A percentile compares a stretch with the other conserved stretches of the same genome.
These are phyloP conservation scores for Naganishia sp. DNA, from an alignment of 1,284 basidiomycete genomes.

Conservation along the genomic window DNA sequence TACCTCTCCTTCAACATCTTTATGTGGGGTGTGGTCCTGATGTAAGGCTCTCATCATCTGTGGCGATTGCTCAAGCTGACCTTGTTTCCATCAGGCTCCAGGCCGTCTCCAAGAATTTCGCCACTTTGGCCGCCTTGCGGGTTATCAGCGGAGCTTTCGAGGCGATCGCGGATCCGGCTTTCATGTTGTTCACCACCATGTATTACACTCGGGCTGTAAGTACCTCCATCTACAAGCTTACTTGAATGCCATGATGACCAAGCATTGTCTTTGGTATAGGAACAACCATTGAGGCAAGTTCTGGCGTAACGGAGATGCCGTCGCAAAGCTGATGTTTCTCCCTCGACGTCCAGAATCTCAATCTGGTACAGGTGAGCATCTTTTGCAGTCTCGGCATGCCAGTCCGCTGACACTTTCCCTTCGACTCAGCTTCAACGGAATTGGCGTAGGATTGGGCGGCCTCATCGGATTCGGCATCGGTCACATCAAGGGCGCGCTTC, in stretches of 20 bases:
- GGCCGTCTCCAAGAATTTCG: constrained; percentile 56
- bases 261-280: not conserved
- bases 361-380: constrained; percentile 4
- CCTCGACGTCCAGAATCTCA: not conserved
- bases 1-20: constrained; percentile 58
- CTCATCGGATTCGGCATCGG: constrained; percentile 45
- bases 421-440: constrained; percentile 44
- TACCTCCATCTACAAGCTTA: constrained; percentile 34
- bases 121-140: constrained; percentile 54
- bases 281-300: constrained; percentile 7
- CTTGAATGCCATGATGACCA: not conserved
- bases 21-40: constrained; percentile 55
- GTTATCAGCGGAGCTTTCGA: constrained; percentile 56
- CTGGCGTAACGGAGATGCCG: not conserved
- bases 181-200: constrained; percentile 49
- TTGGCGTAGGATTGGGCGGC: constrained; percentile 51
- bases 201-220: constrained; percentile 52
- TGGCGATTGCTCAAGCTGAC: not conserved
- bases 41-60: constrained; percentile 32
- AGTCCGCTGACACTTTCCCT: not conserved
- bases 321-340: not conserved
- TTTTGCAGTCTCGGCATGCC: not conserved
- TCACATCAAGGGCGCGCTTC: constrained; percentile 51
- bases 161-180: constrained; percentile 55
- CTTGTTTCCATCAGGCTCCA: constrained; percentile 50